These are phyloP conservation scores for Nigrospora oryzae DNA, from an alignment of 2,329 filamentous ascomycete species.

Conservation along the genomic window DNA sequence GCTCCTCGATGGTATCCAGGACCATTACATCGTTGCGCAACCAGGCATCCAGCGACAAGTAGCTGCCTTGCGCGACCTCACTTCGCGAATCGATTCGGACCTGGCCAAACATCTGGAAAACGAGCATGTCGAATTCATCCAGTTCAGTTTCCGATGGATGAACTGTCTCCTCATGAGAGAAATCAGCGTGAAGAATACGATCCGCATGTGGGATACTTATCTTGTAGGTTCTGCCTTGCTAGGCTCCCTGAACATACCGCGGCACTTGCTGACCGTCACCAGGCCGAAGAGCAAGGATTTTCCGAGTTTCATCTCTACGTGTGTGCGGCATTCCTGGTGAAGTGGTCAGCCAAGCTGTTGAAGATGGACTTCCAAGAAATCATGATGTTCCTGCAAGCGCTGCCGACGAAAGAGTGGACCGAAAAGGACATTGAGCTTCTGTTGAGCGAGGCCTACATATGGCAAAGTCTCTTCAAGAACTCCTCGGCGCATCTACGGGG, in stretches of 20 bases:
- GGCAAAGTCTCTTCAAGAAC: constrained; percentile 95
- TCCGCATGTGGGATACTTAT: constrained; percentile 99
- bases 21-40: constrained; percentile 97
- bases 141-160: constrained; percentile 99
- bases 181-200: constrained; percentile 91
- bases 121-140: constrained; percentile 95
- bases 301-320: constrained; percentile 98
- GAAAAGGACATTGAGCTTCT: constrained; percentile 97
- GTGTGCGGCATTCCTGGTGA: constrained; percentile 93
- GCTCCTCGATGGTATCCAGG: constrained; percentile 95
- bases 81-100: constrained; percentile 75
- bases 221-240: constrained; percentile 50
- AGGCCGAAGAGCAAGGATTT: constrained; percentile 98
- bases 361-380: constrained; percentile 98
- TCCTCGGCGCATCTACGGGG: constrained; percentile 78
- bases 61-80: constrained; percentile 78
- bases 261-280: constrained; percentile 6
- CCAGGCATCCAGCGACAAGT: constrained; percentile 96
- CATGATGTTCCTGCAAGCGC: constrained; percentile 97
- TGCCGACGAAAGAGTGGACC: constrained; percentile 90
- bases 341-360: constrained; percentile 91
- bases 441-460: constrained; percentile 94
- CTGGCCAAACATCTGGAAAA: constrained; percentile 83
- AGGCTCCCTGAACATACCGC: background rate
- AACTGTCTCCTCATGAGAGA: constrained; percentile 98